Conservation (phyloP, 1,284 basidiomycete genomes). For the Exobasidium cylindrosporum region DNA sequence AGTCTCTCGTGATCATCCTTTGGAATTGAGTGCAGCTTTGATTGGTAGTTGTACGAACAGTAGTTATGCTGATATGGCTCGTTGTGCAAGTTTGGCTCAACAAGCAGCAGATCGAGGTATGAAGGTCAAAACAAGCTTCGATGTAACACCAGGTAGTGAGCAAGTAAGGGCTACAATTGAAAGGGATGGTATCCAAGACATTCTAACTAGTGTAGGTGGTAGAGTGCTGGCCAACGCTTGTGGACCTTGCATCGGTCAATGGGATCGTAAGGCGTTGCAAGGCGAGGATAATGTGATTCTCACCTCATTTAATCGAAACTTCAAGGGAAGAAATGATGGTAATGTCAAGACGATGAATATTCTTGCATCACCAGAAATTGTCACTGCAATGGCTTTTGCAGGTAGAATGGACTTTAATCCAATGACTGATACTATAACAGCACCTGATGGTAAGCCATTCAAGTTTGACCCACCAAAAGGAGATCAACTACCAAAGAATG, state of each 20-base stretch:
- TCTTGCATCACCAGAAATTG: conserved; percentile 91
- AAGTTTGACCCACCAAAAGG: conserved; percentile 81
- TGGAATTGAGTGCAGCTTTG: conserved; percentile 77
- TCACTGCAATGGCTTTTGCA: conserved; percentile 88
- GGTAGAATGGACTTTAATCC: conserved; percentile 95
- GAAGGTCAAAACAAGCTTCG: conserved; percentile 81
- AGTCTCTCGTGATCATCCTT: conserved; percentile 81
- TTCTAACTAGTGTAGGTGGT: conserved; percentile 80
- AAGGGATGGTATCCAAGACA: conserved; percentile 79
- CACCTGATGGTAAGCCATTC: conserved; percentile 73
- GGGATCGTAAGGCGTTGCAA: conserved; percentile 88
- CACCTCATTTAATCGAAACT: conserved; percentile 97
- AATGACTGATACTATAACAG: conserved; percentile 73
- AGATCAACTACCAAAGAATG: conserved; percentile 75
- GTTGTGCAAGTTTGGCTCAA: conserved; percentile 83
- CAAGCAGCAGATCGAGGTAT: conserved; percentile 84
- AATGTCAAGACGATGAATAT: conserved; percentile 97
- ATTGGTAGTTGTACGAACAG: conserved; percentile 96
- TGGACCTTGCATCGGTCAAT: conserved; percentile 98
- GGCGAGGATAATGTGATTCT: conserved; percentile 93
- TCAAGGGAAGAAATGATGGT: conserved; percentile 96
- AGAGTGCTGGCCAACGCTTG: conserved; percentile 95
- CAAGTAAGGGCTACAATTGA: conserved; percentile 97
- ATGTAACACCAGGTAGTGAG: conserved; percentile 95
- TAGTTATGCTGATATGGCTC: conserved; percentile 63